Conservation (phyloP, 106 monocot genomes). For the Dendrobium catenatum region DNA sequence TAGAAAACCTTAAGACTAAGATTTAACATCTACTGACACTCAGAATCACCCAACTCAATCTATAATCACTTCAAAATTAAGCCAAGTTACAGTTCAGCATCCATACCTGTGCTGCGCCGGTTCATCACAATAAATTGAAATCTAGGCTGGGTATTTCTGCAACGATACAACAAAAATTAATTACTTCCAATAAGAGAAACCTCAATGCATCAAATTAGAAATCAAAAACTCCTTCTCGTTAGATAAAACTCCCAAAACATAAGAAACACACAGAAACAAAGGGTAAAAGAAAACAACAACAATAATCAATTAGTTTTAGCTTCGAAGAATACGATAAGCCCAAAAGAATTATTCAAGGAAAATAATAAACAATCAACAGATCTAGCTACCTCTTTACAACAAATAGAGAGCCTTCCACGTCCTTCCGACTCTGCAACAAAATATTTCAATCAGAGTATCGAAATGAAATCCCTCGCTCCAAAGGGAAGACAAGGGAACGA, state of each 20-base stretch:
- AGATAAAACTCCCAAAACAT: neutral
- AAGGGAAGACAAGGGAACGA: neutral
- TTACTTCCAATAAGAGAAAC: neutral
- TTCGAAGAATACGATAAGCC: neutral
- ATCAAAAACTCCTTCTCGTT: neutral
- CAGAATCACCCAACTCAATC: neutral
- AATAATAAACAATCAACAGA: neutral
- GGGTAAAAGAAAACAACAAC: neutral
- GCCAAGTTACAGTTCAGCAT: neutral
- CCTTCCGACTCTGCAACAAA: slow-evolving; percentile 58
- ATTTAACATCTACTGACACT: neutral
- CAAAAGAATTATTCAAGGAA: neutral
- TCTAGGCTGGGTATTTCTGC: slow-evolving; percentile 67
- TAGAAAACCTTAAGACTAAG: neutral
- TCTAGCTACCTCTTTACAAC: slow-evolving; percentile 70
- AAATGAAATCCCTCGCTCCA: neutral
- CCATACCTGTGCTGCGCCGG: slow-evolving; percentile 71
- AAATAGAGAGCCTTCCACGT: slow-evolving; percentile 88
- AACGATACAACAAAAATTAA: neutral
- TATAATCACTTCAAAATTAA: neutral
- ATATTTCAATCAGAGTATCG: slow-evolving; percentile 2
- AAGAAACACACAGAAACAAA: neutral
- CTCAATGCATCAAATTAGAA: neutral
- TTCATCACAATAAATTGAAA: slow-evolving; percentile 99
- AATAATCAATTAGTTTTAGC: neutral